Evolutionary conservation across 306 rosid species (phyloP), one percentile per base, ranked within the genome.

Genomic region (Castanea crenata): DNA sequence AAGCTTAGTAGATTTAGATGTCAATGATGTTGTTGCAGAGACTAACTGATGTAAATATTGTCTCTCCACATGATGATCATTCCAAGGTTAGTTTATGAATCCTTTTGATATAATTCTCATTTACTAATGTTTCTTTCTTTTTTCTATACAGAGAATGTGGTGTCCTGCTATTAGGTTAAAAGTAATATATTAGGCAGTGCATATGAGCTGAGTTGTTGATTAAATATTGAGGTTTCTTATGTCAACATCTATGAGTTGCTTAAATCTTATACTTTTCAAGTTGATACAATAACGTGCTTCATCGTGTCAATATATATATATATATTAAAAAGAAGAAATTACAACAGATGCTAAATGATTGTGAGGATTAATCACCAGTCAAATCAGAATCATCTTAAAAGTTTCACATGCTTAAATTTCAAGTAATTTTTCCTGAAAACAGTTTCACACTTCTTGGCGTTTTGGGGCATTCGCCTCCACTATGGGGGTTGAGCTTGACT

Each of bases 1-100:
- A 85, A 95, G 89, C 84, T 81, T 89, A 55, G 90, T 86, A 57
- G 97, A 89, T 46, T 18, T 95, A 75, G 90, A 91, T 83, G 81
- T 85, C 67, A 81, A 79, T 67, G 94, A 91, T 77, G 84, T 95
- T 75, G 86, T 81, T 83, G 83, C 64, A 8, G 91, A 85, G 84
- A 83, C 86, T 35, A 81, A 80, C 55, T 85, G 84, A 85, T 70
- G 74, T 77, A 20, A 63, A 54, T 56, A 25, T 55, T 44, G 58
- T 77, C 61, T 81, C 68, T 73, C 54, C 4, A 67, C 20, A 7
- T 55, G 61, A 79, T 56, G 59, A 79, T 64, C 75, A 10, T 64
- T 74, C 52, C 55, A 79, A 68, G 91, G 89, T 89, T 78, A 86
- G 85, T 57, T 81, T 81, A 77, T 71, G 78, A 18, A 73, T 46